Percentiles rank a stretch among this genome's conserved stretches.
Conservation (phyloP, 768 basidiomycete species). For the Saitozyma podzolica region DNA sequence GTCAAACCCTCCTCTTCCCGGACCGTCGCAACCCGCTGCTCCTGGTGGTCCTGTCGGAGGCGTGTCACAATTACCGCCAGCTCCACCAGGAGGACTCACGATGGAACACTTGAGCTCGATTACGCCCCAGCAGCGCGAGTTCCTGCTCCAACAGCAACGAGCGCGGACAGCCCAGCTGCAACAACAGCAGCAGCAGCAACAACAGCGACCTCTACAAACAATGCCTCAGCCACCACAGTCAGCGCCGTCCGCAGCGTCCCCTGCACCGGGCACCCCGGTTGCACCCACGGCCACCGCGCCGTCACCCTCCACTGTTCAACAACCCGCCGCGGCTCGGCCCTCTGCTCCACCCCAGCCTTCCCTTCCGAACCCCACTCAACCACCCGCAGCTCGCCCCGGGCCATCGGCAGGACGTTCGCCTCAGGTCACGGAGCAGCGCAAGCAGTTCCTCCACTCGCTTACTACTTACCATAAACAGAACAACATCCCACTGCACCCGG, state of each 20-base stretch:
- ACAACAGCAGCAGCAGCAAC: constrained; percentile 21
- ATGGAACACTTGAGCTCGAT: background rate
- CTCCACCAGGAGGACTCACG: no score
- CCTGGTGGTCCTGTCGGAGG: no score
- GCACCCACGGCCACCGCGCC: no score
- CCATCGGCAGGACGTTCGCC: constrained; percentile 6
- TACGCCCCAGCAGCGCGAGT: constrained; percentile 28
- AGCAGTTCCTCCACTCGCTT: constrained; percentile 34
- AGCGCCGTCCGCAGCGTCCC: background rate
- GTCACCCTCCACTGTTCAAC: no score
- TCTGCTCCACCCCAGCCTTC: background rate
- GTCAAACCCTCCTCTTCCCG: no score
- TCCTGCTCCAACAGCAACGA: constrained; percentile 22
- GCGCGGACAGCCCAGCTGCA: constrained; percentile 18
- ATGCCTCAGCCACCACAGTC: constrained; percentile 7
- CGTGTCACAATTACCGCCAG: no score
- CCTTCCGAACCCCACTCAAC: constrained; percentile 6
- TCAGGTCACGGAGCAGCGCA: constrained; percentile 14
- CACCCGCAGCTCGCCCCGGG: constrained; percentile 11
- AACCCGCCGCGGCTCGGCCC: background rate
- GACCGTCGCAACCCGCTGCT: no score
- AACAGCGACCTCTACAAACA: constrained; percentile 2
- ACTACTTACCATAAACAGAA: constrained; percentile 17
- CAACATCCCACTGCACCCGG: constrained; percentile 21
- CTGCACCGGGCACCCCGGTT: background rate